Evolutionary conservation across 2,329 filamentous ascomycete species (phyloP), one percentile per base, ranked within the genome.

Genomic region (Drechslerella coelobrocha): DNA sequence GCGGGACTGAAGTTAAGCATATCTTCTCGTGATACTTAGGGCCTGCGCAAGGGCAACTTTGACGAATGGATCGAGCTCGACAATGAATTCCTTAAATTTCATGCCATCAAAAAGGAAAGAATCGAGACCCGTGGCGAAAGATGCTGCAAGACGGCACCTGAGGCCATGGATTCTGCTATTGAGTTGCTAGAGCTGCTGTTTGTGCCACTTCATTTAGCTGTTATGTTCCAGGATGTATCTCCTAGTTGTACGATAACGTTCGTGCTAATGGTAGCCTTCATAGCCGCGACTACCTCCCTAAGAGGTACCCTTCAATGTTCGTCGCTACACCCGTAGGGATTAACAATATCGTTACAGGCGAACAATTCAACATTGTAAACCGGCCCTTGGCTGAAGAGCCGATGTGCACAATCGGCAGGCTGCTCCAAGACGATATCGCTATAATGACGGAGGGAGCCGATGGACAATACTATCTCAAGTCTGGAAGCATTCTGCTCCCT

Each of bases 41-140:
- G 90, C 0, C 81, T 93, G 1, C 84, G 89, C n/a, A 84, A 82
- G 7, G 84, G 90, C 80, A 81, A 85, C 29, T 87, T 85, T 79
- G 84, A 88, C 57, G 87, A 91, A 62, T 92, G 90, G 90, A 91
- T 93, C 83, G 89, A 95, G 79, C 84, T 95, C 24, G 91, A 95
- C 79, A 92, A 89, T 76, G 84, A 92, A 50, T 95, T 86, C 77
- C 83, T 86, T 0, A 85, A 84, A 57, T 95, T 83, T 77, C 90
- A 95, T 78, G 83, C 83, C 29, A 84, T 88, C 73, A 95, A 95
- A 79, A 83, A 84, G 0, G 80, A 81, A 12, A 85, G 91, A 0
- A 89, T 95, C 51, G 75, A 77, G 12, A 85, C 90, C 72, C 84
- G 90, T 0, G 89, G 86, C 0, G 72, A 78, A 0, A 89, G 88